Evolutionary conservation across 2,329 filamentous ascomycete species (phyloP).

Genomic region (Esteya vermicola): DNA sequence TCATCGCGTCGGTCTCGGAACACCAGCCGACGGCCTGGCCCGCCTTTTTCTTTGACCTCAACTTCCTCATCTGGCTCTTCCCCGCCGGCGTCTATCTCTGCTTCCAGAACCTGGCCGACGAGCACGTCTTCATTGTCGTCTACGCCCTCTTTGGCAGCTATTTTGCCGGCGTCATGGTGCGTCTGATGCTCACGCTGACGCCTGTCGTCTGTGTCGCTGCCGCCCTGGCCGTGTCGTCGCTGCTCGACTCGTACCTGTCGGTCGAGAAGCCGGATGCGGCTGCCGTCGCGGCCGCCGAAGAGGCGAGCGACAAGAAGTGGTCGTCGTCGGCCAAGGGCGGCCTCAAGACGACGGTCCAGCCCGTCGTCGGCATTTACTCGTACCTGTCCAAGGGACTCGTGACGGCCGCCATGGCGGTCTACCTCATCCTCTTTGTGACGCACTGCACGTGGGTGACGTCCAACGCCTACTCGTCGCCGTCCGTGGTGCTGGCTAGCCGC

Average conservation of each 20-base stretch:
- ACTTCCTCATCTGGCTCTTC: slow-evolving; percentile 87
- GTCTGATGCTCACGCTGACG: slow-evolving; percentile 93
- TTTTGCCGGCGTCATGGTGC: slow-evolving; percentile 98
- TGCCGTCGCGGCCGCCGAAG: slow-evolving; percentile 26
- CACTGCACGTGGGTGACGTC: slow-evolving; percentile 99
- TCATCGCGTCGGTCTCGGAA: slow-evolving; percentile 98
- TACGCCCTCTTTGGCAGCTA: slow-evolving; percentile 96
- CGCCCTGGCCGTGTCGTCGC: slow-evolving; percentile 72
- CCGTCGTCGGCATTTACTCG: slow-evolving; percentile 73
- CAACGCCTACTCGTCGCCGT: slow-evolving; percentile 96
- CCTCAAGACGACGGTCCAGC: slow-evolving; percentile 57
- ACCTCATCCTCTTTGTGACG: slow-evolving; percentile 83
- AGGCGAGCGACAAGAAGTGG: slow-evolving; percentile 39
- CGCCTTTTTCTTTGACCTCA: slow-evolving; percentile 97
- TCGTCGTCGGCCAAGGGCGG: no score
- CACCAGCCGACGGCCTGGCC: slow-evolving; percentile 99
- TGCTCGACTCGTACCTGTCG: slow-evolving; percentile 75
- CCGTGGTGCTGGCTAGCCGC: slow-evolving; percentile 83
- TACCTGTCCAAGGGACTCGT: slow-evolving; percentile 67
- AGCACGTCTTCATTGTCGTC: slow-evolving; percentile 96
- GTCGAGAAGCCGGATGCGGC: slow-evolving; percentile 45
- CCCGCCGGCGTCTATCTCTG: slow-evolving; percentile 88
- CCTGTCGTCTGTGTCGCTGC: slow-evolving; percentile 92
- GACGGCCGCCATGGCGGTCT: slow-evolving; percentile 56
- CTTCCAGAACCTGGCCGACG: slow-evolving; percentile 84